These are phyloP conservation scores for Capsicum baccatum DNA, from an alignment of 257 asterid genomes.

Conservation along the genomic window DNA sequence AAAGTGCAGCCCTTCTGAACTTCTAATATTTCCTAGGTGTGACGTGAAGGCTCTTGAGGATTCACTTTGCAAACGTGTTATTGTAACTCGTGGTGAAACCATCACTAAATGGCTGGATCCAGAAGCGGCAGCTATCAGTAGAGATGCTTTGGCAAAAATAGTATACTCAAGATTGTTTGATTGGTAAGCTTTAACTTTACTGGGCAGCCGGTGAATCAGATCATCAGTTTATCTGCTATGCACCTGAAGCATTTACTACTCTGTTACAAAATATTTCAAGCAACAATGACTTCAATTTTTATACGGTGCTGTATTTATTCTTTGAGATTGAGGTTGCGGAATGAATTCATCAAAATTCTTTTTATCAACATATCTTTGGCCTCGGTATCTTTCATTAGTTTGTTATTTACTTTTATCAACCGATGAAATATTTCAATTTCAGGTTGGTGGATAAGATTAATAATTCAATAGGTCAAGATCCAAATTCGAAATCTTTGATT, in stretches of 20 bases:
- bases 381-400: no score
- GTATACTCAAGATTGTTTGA: constrained; percentile 40
- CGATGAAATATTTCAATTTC: constrained; percentile 32
- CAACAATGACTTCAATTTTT: background rate
- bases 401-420: no score
- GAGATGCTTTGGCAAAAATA: constrained; percentile 42
- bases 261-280: background rate
- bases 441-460: constrained; percentile 85
- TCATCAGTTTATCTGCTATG: constrained; percentile 18
- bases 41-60: constrained; percentile 40
- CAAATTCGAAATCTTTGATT: constrained; percentile 64
- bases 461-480: constrained; percentile 79
- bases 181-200: constrained; percentile 32
- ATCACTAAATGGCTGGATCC: constrained; percentile 41
- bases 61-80: constrained; percentile 38
- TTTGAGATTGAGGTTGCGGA: no score
- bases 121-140: constrained; percentile 40
- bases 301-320: background rate
- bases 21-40: constrained; percentile 36
- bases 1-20: constrained; percentile 18
- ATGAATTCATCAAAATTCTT: no score
- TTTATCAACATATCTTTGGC: no score
- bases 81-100: constrained; percentile 39
- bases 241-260: background rate
- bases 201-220: constrained; percentile 1